Evolutionary conservation across 1,284 basidiomycete species (phyloP).

Genomic region (Irpex sp.): DNA sequence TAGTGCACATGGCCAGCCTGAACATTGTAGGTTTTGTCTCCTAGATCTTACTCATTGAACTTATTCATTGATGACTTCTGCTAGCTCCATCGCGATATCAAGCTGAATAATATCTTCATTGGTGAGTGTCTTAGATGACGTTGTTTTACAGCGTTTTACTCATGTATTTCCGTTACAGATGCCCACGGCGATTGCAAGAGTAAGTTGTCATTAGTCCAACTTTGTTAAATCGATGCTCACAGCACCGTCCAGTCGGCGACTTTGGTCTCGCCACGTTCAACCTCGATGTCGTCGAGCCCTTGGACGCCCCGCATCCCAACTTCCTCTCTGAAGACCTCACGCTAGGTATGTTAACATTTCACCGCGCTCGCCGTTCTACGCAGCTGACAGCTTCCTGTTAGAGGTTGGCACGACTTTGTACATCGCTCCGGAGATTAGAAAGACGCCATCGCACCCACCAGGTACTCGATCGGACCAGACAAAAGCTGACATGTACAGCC

Average conservation of each 20-base stretch:
- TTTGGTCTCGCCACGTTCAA: constrained; percentile 91
- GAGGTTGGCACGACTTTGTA: constrained; percentile 93
- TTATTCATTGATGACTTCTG: background rate
- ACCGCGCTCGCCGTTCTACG: background rate
- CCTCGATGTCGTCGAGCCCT: constrained; percentile 69
- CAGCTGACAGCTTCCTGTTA: constrained; percentile 21
- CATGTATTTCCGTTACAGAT: constrained; percentile 40
- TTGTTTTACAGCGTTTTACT: background rate
- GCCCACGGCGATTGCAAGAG: constrained; percentile 89
- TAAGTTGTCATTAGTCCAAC: constrained; percentile 20
- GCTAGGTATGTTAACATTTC: constrained; percentile 45
- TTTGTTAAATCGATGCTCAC: background rate
- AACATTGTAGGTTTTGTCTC: constrained; percentile 56
- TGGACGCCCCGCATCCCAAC: constrained; percentile 50
- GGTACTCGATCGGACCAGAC: constrained; percentile 42
- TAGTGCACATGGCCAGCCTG: constrained; percentile 86
- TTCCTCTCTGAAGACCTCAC: constrained; percentile 67
- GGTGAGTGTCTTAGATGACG: constrained; percentile 37
- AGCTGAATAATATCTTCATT: constrained; percentile 89
- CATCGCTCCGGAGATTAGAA: constrained; percentile 86
- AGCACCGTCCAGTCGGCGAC: constrained; percentile 65
- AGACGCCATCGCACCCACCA: constrained; percentile 53
- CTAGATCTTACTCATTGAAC: too few species aligned
- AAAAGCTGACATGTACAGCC: constrained; percentile 94
- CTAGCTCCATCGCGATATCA: constrained; percentile 88